Evolutionary conservation across 768 basidiomycete genomes (phyloP), one percentile per base, ranked within the genome.

Genomic region (Phaeotremella skinneri): DNA sequence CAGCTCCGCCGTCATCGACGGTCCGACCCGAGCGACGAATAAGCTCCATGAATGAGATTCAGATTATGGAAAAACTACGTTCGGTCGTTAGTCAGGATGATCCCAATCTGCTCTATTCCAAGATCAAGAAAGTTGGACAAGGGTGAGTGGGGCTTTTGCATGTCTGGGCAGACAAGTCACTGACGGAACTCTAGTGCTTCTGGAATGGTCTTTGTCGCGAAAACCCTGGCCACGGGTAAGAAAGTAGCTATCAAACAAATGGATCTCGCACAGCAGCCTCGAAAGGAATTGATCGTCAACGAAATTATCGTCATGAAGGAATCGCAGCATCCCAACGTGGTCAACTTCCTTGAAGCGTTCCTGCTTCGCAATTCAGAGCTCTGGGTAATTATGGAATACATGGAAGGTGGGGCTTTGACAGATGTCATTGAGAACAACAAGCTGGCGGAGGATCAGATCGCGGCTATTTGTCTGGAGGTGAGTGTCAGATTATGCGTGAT

Each of bases 301-400:
- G 92, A 97, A 78, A 97, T 96, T 67, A 81, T 97, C 61, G 96
- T 99, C 67, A 98, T 99, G 94, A 94, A 92, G 77, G 96, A 93
- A 78, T 91, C 90, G 26, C 90, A 92, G 63, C 92, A 96, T 75
- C 90, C 91, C 29, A 97, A 96, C 71, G 93, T 97, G 58, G 92
- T 97, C 81, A 94, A 94, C 79, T 97, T 90, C 79, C 79, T 94
- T 41, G 89, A 94, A 4, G 85, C 89, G 23, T 96, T 92, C 77
- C 83, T 97, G 43, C 85, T 96, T 53, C 88, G 88, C 79, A 87
- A 81, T 74, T 87, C 83, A 52, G 91, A 94, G 73, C 82, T 99
- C 2, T 98, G 96, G 96, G 92, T 99, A 37, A 91, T 98, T 56
- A 98, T 99, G 96, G 96, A 97, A 80, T 97, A 93, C 79, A 98